Evolutionary conservation across 2,329 filamentous ascomycete species (phyloP), one percentile per base, ranked within the genome.

Genomic region (Orbilia blumenaviensis): DNA sequence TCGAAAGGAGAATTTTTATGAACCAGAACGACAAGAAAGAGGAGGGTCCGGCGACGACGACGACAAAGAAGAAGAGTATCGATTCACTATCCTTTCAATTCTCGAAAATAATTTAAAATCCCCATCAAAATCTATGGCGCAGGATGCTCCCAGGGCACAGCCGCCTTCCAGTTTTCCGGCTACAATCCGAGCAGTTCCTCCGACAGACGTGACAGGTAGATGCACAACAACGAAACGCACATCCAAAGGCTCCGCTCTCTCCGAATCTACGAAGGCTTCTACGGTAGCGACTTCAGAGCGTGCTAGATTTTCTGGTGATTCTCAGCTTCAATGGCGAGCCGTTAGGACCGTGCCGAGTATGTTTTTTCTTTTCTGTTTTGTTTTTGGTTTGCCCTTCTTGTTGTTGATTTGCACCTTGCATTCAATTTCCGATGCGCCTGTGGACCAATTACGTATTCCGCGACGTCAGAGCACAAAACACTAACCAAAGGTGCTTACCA

Each of bases 311-410:
- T 72, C 66, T 16, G 62, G 50, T 9, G 73, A 77, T 61, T 77
- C 73, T 38, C 72, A 76, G 25, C 50, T 77, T 56, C 79, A 79
- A 68, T 79, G 79, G 78, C 71, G 78, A 60, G 79, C 78, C 69
- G 79, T 80, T 50, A 77, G 80, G 61, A 80, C 80, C 56, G 69
- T 80, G 60, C 80, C 80, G 56, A 80, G 80, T 80, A 79, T 66
- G 79, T 79, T 52, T 14, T 78, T 64, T 78, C 79, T 52, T 14
- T n/a, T 25, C 23, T 27, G 14, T 50, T 21, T n/a, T n/a, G n/a
- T n/a, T n/a, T n/a, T n/a, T n/a, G n/a, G n/a, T n/a, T 63, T 36
- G 14, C 52, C 25, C 42, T 38, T 32, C 16, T 54, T 38, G 56
- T 38, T 48, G 12, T 29, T 38, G 34, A 36, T 56, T 63, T 48